Evolutionary conservation across 1,139 yeast genomes (phyloP).

Genomic region (Geotrichum bryndzae): DNA sequence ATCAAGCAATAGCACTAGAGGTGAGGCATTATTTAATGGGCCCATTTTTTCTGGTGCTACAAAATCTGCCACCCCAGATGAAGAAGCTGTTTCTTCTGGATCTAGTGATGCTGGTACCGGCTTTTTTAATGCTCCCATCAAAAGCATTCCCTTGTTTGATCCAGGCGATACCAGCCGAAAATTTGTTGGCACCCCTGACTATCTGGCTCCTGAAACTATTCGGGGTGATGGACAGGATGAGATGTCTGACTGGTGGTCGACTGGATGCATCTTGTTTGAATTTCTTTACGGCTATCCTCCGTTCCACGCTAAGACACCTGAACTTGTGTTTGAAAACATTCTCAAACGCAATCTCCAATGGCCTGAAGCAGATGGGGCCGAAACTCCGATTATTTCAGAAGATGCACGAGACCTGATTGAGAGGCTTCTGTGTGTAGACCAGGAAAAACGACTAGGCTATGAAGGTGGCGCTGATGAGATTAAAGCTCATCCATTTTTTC

Average conservation of each 20-base stretch:
- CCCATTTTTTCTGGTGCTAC: constrained; percentile 11
- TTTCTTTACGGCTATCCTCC: constrained; percentile 93
- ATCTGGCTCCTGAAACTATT: constrained; percentile 94
- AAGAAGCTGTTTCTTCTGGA: constrained; percentile 10
- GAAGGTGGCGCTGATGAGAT: constrained; percentile 70
- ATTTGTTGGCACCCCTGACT: constrained; percentile 97
- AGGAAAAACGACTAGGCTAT: constrained; percentile 62
- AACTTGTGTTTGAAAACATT: constrained; percentile 75
- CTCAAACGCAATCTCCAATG: constrained; percentile 69
- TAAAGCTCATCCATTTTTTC: constrained; percentile 68
- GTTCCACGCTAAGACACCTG: constrained; percentile 79
- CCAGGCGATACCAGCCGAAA: constrained; percentile 36
- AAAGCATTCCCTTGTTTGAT: constrained; percentile 23
- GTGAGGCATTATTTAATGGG: constrained; percentile 16
- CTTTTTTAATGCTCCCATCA: not conserved
- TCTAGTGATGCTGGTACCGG: constrained; percentile 10
- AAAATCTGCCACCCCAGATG: constrained; percentile 7
- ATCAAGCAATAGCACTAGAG: constrained; percentile 16
- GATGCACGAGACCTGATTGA: constrained; percentile 70
- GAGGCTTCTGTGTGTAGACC: constrained; percentile 56
- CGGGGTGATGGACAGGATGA: constrained; percentile 80
- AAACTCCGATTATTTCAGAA: constrained; percentile 45
- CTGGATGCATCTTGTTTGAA: constrained; percentile 92
- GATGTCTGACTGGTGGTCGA: constrained; percentile 97
- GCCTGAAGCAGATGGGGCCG: constrained; percentile 52